Evolutionary conservation across 2,329 filamentous ascomycete genomes (phyloP).

Genomic region (Eutypa lata): DNA sequence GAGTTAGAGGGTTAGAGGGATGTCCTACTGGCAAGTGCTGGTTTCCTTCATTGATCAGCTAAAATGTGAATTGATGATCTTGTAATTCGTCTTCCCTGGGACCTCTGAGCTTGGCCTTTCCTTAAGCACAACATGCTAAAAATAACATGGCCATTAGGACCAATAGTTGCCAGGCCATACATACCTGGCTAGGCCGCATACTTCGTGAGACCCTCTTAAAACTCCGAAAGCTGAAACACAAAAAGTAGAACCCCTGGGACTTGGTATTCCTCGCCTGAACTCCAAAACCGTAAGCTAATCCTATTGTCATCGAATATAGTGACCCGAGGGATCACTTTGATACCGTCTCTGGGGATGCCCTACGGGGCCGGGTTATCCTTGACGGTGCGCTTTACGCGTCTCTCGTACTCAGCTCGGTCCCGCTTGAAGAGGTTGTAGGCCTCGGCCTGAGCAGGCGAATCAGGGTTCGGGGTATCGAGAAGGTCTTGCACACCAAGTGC

Average conservation of each 20-base stretch:
- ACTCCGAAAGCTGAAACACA: slow-evolving; percentile 18
- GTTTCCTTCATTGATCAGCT: too few species aligned
- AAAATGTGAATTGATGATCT: too few species aligned
- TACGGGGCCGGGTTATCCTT: slow-evolving; percentile 74
- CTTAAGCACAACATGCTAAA: too few species aligned
- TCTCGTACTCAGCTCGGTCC: slow-evolving; percentile 82
- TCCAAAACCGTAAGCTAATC: slow-evolving; percentile 12
- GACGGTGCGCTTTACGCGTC: slow-evolving; percentile 80
- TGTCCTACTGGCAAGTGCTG: too few species aligned
- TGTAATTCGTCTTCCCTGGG: too few species aligned
- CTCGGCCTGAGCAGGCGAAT: slow-evolving; percentile 93
- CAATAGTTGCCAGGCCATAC: slow-evolving; percentile 2
- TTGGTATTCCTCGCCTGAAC: slow-evolving; percentile 20
- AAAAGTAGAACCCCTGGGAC: slow-evolving; percentile 12
- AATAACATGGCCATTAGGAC: slow-evolving; percentile 1
- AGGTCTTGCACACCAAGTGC: slow-evolving; percentile 93
- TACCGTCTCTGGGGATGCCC: neutral
- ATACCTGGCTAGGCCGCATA: slow-evolving; percentile 1
- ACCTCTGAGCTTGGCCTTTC: too few species aligned
- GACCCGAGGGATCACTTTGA: neutral
- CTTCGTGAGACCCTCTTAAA: slow-evolving; percentile 8
- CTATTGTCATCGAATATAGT: slow-evolving; percentile 2
- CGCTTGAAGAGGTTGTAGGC: slow-evolving; percentile 97
- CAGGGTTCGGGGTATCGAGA: slow-evolving; percentile 93
- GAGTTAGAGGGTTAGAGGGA: too few species aligned